Percentiles rank a stretch among this genome's conserved stretches.
These are phyloP conservation scores for Alloascoidea hylecoeti DNA, from an alignment of 805 yeast species.

Conservation along the genomic window DNA sequence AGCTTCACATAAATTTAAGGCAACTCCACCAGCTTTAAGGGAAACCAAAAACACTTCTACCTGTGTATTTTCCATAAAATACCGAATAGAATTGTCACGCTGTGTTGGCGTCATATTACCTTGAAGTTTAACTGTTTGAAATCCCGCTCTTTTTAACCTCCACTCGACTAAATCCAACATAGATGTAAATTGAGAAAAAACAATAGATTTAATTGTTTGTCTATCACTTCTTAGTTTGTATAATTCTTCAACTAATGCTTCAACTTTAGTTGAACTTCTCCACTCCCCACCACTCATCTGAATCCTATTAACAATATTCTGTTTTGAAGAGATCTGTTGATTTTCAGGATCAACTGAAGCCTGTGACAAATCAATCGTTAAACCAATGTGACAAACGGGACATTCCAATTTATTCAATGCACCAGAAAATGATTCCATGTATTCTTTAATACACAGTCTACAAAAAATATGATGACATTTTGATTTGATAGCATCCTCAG, in stretches of 20 bases:
- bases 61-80: slow-evolving; percentile 83
- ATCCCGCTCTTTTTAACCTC: slow-evolving; percentile 91
- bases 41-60: slow-evolving; percentile 94
- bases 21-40: slow-evolving; percentile 97
- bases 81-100: slow-evolving; percentile 79
- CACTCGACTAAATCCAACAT: slow-evolving; percentile 95
- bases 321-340: slow-evolving; percentile 34
- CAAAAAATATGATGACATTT: slow-evolving; percentile 92
- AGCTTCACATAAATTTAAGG: slow-evolving; percentile 90
- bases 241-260: slow-evolving; percentile 87
- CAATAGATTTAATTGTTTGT: slow-evolving; percentile 88
- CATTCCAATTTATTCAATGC: slow-evolving; percentile 50
- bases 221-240: slow-evolving; percentile 76
- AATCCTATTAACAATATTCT: slow-evolving; percentile 74
- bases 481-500: slow-evolving; percentile 93
- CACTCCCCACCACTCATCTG: slow-evolving; percentile 70
- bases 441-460: slow-evolving; percentile 83
- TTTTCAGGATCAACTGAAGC: slow-evolving; percentile 66
- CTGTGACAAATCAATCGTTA: slow-evolving; percentile 80
- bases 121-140: slow-evolving; percentile 83
- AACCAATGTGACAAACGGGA: slow-evolving; percentile 91
- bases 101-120: slow-evolving; percentile 97
- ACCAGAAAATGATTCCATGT: slow-evolving; percentile 70
- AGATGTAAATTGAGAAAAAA: slow-evolving; percentile 92
- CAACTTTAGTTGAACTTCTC: slow-evolving; percentile 93